Conservation (phyloP, 768 basidiomycete species). For the Pisolithus orientalis region DNA sequence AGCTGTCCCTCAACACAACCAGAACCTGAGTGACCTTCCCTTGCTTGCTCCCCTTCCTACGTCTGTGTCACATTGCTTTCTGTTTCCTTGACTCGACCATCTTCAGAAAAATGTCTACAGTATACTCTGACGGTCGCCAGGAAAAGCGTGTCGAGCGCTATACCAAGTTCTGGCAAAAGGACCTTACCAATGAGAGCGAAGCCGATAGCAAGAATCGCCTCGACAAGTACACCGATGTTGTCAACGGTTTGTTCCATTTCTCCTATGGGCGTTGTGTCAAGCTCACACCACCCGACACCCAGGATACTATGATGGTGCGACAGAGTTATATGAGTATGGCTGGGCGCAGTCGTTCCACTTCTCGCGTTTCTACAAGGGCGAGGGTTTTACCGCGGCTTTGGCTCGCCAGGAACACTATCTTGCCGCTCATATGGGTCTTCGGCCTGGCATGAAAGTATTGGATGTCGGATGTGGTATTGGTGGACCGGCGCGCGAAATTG, state of each 20-base stretch:
- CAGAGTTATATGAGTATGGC: conserved; percentile 91
- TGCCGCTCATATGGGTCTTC: conserved; percentile 75
- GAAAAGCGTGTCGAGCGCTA: conserved; percentile 75
- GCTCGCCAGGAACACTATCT: conserved; percentile 99
- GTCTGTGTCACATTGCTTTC: neutral
- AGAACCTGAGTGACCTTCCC: neutral
- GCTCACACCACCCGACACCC: neutral
- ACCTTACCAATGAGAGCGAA: conserved; percentile 60
- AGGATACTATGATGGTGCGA: conserved; percentile 98
- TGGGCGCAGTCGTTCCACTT: conserved; percentile 94
- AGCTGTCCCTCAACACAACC: neutral
- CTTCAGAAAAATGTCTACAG: conserved; percentile 8
- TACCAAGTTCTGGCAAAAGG: conserved; percentile 87
- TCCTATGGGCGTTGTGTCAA: neutral
- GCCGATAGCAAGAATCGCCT: conserved; percentile 67
- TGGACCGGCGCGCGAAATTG: conserved; percentile 94
- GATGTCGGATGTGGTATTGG: conserved; percentile 99
- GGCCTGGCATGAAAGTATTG: conserved; percentile 90
- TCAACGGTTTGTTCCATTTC: conserved; percentile 60
- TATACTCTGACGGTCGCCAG: conserved; percentile 52
- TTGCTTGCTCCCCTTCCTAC: neutral
- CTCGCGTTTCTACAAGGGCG: conserved; percentile 93
- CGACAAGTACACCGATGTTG: conserved; percentile 84
- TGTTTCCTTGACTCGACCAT: neutral
- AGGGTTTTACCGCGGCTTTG: conserved; percentile 60